A percentile compares a stretch with the other conserved stretches of the same genome.
Evolutionary conservation across 768 basidiomycete genomes (phyloP).

Genomic region (Sarcomyxa edulis): DNA sequence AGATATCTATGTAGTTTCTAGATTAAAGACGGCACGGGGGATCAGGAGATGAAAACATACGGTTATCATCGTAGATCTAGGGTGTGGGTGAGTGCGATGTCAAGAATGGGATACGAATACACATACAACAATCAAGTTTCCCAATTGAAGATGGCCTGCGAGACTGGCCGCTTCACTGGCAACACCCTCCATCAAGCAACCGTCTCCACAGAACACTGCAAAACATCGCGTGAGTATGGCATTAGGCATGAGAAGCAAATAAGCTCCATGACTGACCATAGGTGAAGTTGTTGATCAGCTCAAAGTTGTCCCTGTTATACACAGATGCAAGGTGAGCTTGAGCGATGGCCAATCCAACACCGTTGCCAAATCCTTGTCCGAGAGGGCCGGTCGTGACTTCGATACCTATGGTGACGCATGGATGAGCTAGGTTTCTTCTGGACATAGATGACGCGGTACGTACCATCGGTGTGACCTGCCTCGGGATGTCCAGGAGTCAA

Average conservation of each 20-base stretch:
- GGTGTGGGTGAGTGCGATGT: constrained; percentile 8
- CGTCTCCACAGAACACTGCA: constrained; percentile 87
- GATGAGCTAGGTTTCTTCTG: constrained; percentile 6
- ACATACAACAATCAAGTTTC: constrained; percentile 86
- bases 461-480: constrained; percentile 46
- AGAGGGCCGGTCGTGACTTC: constrained; percentile 96
- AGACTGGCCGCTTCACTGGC: constrained; percentile 89
- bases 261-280: constrained; percentile 50
- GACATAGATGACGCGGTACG: constrained; percentile 4
- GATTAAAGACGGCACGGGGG: constrained; percentile 7
- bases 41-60: constrained; percentile 38
- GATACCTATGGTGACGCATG: constrained; percentile 39
- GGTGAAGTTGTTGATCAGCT: constrained; percentile 82
- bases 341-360: constrained; percentile 89
- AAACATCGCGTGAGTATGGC: constrained; percentile 5
- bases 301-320: constrained; percentile 83
- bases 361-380: constrained; percentile 92
- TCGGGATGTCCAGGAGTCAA: constrained; percentile 95
- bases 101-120: background rate
- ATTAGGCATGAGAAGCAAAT: background rate
- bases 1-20: constrained; percentile 72
- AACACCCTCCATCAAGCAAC: constrained; percentile 96
- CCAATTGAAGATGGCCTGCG: constrained; percentile 90
- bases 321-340: constrained; percentile 87
- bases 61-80: constrained; percentile 94